A percentile compares a stretch with the other conserved stretches of the same genome.
Conservation (phyloP, 129 eudicot species). For the Ambrosia artemisiifolia region DNA sequence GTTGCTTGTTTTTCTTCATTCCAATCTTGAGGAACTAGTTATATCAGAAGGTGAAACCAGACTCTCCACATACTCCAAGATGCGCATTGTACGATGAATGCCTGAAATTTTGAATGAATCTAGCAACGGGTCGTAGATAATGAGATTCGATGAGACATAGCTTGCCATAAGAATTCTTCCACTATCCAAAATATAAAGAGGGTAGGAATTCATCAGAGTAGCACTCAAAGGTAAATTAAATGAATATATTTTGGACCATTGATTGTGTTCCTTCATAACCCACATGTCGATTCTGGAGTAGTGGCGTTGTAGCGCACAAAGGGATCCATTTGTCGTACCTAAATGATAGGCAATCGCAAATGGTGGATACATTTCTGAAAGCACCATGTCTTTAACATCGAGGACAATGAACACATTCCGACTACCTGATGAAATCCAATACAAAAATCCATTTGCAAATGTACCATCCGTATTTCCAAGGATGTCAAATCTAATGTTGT, state of each 20-base stretch:
- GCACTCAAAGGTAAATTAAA: not conserved
- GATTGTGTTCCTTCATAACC: slow-evolving; percentile 1
- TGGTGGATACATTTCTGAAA: not conserved
- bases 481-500: not conserved
- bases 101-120: not conserved
- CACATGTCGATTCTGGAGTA: not conserved
- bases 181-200: not conserved
- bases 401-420: not conserved
- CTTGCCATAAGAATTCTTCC: not conserved
- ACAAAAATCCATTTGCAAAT: slow-evolving; percentile 20
- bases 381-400: slow-evolving; percentile 12
- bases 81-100: not conserved
- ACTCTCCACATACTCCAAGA: slow-evolving; percentile 12
- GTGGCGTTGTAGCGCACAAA: not conserved
- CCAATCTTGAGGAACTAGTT: no score
- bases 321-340: slow-evolving; percentile 1
- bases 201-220: not conserved
- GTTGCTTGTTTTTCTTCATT: no score
- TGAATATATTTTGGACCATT: not conserved
- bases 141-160: not conserved
- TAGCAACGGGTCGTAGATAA: not conserved
- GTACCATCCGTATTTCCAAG: not conserved
- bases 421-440: not conserved
- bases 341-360: not conserved
- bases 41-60: slow-evolving; percentile 3